Evolutionary conservation across 2,329 filamentous ascomycete species (phyloP), one percentile per base, ranked within the genome.

Genomic region (Camptophora hylomeconis): DNA sequence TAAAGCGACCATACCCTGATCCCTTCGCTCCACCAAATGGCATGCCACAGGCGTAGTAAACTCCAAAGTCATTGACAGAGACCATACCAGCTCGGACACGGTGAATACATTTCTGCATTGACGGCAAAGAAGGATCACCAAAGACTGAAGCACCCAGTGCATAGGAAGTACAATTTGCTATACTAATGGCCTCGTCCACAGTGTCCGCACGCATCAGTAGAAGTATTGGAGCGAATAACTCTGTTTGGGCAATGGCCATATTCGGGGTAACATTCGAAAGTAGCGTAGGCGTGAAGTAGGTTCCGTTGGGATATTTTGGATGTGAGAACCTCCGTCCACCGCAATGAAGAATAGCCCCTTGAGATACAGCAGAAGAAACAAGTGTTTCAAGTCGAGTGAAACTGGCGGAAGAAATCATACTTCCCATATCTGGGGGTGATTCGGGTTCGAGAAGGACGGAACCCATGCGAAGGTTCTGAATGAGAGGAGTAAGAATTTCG

Each of bases 151-250:
- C 78, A 29, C 89, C 89, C 23, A 98, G 79, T 3, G 80, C 86
- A 50, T 89, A 95, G 29, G 70, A 54, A 0, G 84, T 83, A 10
- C 74, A 73, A 58, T 98, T 98, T 31, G 87, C 82, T 28, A 94
- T 69, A 15, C 60, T 47, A 26, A 94, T 75, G 4, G 86, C 73
- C 31, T 80, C 67, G 3, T 67, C 54, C 1, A 75, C 65, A n/a
- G 66, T 67, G 1, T 61, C 49, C 11, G 83, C 76, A 35, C 72
- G 76, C 71, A 98, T 81, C 33, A 95, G 51, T 3, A 87, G 69
- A 59, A 92, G 87, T 40, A 98, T 67, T 0, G 89, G 89, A 0
- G 80, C 87, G 54, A 98, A 98, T 46, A 89, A 82, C 56, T 98
- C 89, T 41, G 81, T 76, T 42, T 81, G 77, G 0, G 89, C 84